Evolutionary conservation across 139 green algal species (phyloP).

Genomic region (Micractinium conductrix): DNA sequence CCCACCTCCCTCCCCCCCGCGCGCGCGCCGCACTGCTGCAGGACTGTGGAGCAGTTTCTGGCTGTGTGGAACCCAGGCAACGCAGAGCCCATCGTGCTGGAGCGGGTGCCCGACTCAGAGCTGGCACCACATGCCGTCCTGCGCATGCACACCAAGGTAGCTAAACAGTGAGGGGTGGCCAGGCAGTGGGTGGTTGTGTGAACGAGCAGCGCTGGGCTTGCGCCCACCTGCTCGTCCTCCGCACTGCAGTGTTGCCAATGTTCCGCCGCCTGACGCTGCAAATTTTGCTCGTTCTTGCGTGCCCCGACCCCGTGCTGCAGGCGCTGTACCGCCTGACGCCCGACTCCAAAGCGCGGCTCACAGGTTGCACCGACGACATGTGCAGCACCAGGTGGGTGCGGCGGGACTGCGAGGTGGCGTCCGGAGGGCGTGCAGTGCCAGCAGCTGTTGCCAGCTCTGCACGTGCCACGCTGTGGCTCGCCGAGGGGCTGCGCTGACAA

Average conservation of each 20-base stretch:
- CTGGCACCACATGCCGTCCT: slow-evolving; percentile 9
- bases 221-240: background rate
- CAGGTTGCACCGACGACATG: background rate
- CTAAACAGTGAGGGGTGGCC: background rate
- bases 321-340: slow-evolving; percentile 1
- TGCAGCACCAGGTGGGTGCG: background rate
- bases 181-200: background rate
- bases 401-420: too few relatives aligned
- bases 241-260: background rate
- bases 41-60: slow-evolving; percentile 80
- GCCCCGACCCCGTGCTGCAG: background rate
- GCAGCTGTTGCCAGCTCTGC: too few relatives aligned
- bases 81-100: slow-evolving; percentile 56
- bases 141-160: slow-evolving; percentile 58
- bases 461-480: too few relatives aligned
- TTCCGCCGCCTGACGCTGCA: background rate
- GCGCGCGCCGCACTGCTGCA: background rate
- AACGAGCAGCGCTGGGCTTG: background rate
- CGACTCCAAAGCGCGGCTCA: background rate
- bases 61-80: slow-evolving; percentile 88
- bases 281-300: background rate
- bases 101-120: slow-evolving; percentile 22
- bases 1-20: background rate
- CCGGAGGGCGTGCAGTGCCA: too few relatives aligned
- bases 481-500: too few relatives aligned